Percentiles rank a stretch among this genome's conserved stretches.
phyloP scores from a whole-genome alignment of 2,329 filamentous ascomycete genomes.

The Epichloe gansuensis region DNA sequence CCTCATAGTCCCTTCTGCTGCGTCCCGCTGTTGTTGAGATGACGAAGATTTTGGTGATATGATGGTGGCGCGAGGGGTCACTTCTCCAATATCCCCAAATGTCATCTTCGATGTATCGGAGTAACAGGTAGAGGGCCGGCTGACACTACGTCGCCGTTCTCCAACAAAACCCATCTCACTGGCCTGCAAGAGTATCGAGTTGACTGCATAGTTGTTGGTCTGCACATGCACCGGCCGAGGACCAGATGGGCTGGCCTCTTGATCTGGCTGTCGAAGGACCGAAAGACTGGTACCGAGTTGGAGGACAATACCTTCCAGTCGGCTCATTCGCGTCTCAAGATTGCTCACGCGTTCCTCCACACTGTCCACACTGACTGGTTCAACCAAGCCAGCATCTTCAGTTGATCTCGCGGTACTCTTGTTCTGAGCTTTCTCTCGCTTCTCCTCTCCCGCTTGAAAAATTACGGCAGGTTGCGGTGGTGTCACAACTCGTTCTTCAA shows the following conservation, averaged over 20 bases:
- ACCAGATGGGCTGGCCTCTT: slow-evolving; percentile 13
- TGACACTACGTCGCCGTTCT: slow-evolving; percentile 3
- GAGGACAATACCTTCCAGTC: slow-evolving; percentile 40
- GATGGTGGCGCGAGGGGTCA: slow-evolving; percentile 25
- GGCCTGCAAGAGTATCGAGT: neutral
- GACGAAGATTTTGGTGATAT: slow-evolving; percentile 24
- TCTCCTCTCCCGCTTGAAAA: neutral
- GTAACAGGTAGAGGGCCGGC: slow-evolving; percentile 22
- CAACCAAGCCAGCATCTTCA: slow-evolving; percentile 8
- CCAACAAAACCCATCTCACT: slow-evolving; percentile 1
- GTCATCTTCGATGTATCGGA: slow-evolving; percentile 31
- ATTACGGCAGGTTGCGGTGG: neutral
- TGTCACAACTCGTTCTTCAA: neutral
- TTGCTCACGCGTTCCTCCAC: slow-evolving; percentile 40
- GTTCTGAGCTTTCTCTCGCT: neutral
- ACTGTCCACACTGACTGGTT: slow-evolving; percentile 40
- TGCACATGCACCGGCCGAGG: neutral
- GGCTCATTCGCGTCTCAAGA: slow-evolving; percentile 39
- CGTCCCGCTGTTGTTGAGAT: slow-evolving; percentile 21
- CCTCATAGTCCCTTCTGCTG: slow-evolving; percentile 16
- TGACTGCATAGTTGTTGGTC: neutral
- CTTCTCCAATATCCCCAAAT: slow-evolving; percentile 35
- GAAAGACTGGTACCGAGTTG: slow-evolving; percentile 36
- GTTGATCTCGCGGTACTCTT: neutral
- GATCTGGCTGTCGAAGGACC: slow-evolving; percentile 22